phyloP scores from a whole-genome alignment of 352 stramenopile species.

The Phytophthora palmivora region DNA sequence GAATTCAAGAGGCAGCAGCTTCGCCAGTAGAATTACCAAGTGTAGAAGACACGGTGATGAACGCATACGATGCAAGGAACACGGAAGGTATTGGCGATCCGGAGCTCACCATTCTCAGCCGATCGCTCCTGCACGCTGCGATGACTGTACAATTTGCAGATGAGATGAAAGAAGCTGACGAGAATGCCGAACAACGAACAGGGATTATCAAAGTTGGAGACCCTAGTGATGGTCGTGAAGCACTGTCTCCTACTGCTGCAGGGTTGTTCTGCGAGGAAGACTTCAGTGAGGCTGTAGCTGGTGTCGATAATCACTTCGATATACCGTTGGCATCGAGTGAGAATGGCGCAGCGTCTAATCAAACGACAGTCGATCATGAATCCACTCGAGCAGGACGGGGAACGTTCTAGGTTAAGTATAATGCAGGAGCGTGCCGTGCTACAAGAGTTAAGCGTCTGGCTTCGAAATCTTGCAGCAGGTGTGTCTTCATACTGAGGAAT shows the following conservation, averaged over 20 bases:
- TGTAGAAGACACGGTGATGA: conserved; percentile 48
- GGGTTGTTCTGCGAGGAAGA: conserved; percentile 75
- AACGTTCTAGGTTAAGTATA: conserved; percentile 28
- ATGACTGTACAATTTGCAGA: conserved; percentile 44
- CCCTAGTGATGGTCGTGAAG: conserved; percentile 20
- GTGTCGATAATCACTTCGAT: conserved; percentile 15
- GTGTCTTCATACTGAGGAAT: conserved; percentile 21
- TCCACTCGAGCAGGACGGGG: conserved; percentile 3
- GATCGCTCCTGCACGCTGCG: conserved; percentile 60
- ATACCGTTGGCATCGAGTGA: conserved; percentile 7
- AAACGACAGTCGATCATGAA: conserved; percentile 7
- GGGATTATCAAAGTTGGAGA: conserved; percentile 10
- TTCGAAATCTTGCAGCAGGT: conserved; percentile 57
- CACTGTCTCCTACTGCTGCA: conserved; percentile 51
- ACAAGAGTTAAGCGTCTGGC: conserved; percentile 83
- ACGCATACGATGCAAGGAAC: conserved; percentile 40
- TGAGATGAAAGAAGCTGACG: conserved; percentile 23
- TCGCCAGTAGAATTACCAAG: conserved; percentile 28
- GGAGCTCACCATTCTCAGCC: conserved; percentile 56
- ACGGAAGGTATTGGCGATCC: conserved; percentile 36
- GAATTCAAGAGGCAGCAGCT: conserved; percentile 35
- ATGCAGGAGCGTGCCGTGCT: conserved; percentile 82
- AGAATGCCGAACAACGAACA: conserved; percentile 10
- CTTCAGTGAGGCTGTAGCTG: conserved; percentile 51
- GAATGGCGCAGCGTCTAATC: background rate